A percentile compares a stretch with the other conserved stretches of the same genome.
These are phyloP conservation scores for Neurospora sp. DNA, from an alignment of 2,329 filamentous ascomycete species.

Conservation along the genomic window DNA sequence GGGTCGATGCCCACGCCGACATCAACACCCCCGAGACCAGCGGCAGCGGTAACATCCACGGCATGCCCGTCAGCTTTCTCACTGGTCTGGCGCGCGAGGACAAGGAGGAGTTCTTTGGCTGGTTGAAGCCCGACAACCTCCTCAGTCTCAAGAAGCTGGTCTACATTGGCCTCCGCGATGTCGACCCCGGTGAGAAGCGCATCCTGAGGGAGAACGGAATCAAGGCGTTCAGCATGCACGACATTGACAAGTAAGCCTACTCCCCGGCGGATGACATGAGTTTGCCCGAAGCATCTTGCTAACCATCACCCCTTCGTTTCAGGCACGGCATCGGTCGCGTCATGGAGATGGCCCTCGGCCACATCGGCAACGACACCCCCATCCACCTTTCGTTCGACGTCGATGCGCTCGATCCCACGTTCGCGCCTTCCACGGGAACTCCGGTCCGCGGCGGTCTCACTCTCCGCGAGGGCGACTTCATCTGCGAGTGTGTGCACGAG, in stretches of 20 bases:
- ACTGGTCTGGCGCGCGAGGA: slow-evolving; percentile 75
- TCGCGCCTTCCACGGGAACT: slow-evolving; percentile 92
- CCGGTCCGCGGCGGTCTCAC: slow-evolving; percentile 90
- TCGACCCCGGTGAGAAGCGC: slow-evolving; percentile 89
- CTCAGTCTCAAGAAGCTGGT: slow-evolving; percentile 76
- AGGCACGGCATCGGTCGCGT: slow-evolving; percentile 90
- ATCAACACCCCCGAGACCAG: slow-evolving; percentile 94
- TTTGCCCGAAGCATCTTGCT: background rate
- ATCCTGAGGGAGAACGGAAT: slow-evolving; percentile 82
- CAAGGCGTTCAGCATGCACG: slow-evolving; percentile 97
- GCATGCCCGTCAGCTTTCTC: slow-evolving; percentile 92
- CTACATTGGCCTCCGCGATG: slow-evolving; percentile 91
- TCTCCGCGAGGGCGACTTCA: slow-evolving; percentile 90
- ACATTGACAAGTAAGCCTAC: slow-evolving; percentile 68
- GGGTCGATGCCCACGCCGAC: slow-evolving; percentile 96
- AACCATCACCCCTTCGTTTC: background rate
- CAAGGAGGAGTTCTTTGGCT: slow-evolving; percentile 75
- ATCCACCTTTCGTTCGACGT: slow-evolving; percentile 98
- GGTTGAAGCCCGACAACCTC: slow-evolving; percentile 66
- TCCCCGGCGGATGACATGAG: background rate
- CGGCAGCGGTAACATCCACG: slow-evolving; percentile 88
- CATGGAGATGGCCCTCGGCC: slow-evolving; percentile 95
- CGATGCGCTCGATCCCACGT: slow-evolving; percentile 90
- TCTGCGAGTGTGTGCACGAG: slow-evolving; percentile 78
- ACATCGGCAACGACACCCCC: slow-evolving; percentile 88